phyloP scores from a whole-genome alignment of 192 early-diverging fungal species.

The Coemansia brasiliensis region DNA sequence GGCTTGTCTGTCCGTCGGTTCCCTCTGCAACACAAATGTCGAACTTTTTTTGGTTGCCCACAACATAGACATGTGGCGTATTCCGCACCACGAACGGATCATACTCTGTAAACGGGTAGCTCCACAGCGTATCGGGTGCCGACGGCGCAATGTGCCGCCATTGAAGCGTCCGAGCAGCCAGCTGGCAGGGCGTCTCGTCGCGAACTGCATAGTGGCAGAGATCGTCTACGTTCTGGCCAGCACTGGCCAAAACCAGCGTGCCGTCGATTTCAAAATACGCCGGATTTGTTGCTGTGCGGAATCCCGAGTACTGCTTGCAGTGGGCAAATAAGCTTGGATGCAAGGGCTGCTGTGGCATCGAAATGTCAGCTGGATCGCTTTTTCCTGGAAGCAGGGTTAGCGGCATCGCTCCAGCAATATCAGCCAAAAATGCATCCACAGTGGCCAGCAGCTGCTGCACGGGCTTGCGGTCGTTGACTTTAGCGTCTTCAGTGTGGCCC shows the following conservation, averaged over 20 bases:
- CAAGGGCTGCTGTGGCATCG: slow-evolving; percentile 88
- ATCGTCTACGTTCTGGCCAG: slow-evolving; percentile 90
- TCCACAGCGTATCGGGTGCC: slow-evolving; percentile 94
- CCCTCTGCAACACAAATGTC: slow-evolving; percentile 53
- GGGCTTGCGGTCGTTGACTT: slow-evolving; percentile 44
- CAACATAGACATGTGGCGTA: slow-evolving; percentile 82
- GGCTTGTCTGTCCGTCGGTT: slow-evolving; percentile 57
- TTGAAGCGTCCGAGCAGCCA: slow-evolving; percentile 70
- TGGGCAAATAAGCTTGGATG: slow-evolving; percentile 69
- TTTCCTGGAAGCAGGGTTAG: slow-evolving; percentile 83
- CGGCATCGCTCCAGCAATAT: slow-evolving; percentile 60
- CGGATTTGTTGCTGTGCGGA: slow-evolving; percentile 80
- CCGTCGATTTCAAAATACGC: slow-evolving; percentile 69
- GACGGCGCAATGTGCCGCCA: slow-evolving; percentile 93
- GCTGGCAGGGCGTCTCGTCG: slow-evolving; percentile 58
- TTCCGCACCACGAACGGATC: slow-evolving; percentile 85
- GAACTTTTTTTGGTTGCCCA: slow-evolving; percentile 84
- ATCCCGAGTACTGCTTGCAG: slow-evolving; percentile 61
- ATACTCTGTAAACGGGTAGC: slow-evolving; percentile 81
- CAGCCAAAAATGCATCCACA: slow-evolving; percentile 68
- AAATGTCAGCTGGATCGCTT: slow-evolving; percentile 71
- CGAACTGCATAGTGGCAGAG: slow-evolving; percentile 66
- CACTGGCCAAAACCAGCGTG: slow-evolving; percentile 67
- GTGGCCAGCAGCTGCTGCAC: slow-evolving; percentile 55
- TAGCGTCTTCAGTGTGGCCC: slow-evolving; percentile 51